Base-by-base conservation (phyloP, 768 basidiomycete species). In the Lentinula lateritia region DNA sequence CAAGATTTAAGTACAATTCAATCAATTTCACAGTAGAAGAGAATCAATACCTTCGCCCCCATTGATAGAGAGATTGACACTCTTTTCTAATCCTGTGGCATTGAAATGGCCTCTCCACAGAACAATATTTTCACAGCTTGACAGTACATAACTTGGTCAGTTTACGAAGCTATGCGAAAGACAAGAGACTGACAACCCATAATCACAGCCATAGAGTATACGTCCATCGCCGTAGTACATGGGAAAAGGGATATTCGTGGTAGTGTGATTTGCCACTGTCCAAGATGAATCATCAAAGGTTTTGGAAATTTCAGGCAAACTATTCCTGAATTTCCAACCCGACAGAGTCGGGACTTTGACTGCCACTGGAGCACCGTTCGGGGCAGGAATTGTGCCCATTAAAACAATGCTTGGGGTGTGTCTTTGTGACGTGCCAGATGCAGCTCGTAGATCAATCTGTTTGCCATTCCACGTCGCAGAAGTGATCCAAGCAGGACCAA, bases 91-190 rank as follows among this genome's bases (percentile, higher is more conserved):
- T 15, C 85, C 84, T 0, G 81, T 85, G 1, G 82, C 83, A 13
- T 70, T 78, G 72, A 93, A 94, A 72, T 92, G 88, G 1, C 92
- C 92, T 41, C 90, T 80, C 89, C 89, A 93, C 13, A 94, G 75
- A 34, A 92, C 87, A 6, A 81, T 77, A 66, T 91, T 91, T 72
- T 93, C 91, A 64, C 92, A 93, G 74, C 91, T 92, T 92, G 63
- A 18, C 50, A 3, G 28, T 28, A 23, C 23, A 23, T 23, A 46
- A 46, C 58, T 15, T 50, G 35, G 42, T 28, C 52, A 35, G 50
- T 35, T 42, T 45, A 60, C 13, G 20, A 48, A 2, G 18, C 16
- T 23, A 41, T 32, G 38, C 48, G 62, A 5, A 43, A 36, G 38
- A 39, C 18, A 18, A 18, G 72, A 3, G 35, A 60, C 87, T 72